Base-by-base conservation (phyloP, 768 basidiomycete genomes). In the Hydnum rufescens region DNA sequence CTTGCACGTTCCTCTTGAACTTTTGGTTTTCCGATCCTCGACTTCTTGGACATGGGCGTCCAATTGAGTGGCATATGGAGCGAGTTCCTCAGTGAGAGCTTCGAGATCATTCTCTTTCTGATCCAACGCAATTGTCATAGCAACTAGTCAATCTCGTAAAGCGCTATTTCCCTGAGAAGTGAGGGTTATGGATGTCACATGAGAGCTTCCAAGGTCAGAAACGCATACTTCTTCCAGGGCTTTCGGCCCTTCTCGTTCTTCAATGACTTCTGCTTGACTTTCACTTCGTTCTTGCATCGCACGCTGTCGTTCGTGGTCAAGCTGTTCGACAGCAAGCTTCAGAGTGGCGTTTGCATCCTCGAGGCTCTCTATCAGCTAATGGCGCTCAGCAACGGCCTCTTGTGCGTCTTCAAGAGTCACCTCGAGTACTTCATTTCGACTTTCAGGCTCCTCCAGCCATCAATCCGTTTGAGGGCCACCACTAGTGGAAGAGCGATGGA, bases 191-290 rank as follows among this genome's bases (percentile, higher is more conserved):
- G 5, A 32, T 26, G 36, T 32, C 5, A 28, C 3, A 19, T 39
- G n/a, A 13, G 13, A 47, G 8, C 25, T 13, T 13, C 26, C 44
- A 16, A 8, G 26, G 26, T 8, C 8, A 13, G 8, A 22, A 39
- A 13, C 36, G 36, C 36, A 22, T 29, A 62, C 58, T 19, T 57
- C 51, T 47, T 89, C 82, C n/a, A 82, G 74, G 2, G 76, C 78
- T 59, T 87, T 84, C n/a, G n/a, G n/a, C n/a, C n/a, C n/a, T n/a
- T n/a, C n/a, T 8, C 80, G 69, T 54, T 78, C 80, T 60, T 84
- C 36, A 48, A 82, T 55, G 0, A 82, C 66, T 64, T 77, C 74
- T 2, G 74, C 80, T 4, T 83, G 74, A 56, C 80, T 82, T 61
- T 81, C 70, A 59, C 78, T 82, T n/a, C 86, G 71, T 59, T 87